Evolutionary conservation across 257 asterid genomes (phyloP).

Genomic region (Primulina huaijiensis): DNA sequence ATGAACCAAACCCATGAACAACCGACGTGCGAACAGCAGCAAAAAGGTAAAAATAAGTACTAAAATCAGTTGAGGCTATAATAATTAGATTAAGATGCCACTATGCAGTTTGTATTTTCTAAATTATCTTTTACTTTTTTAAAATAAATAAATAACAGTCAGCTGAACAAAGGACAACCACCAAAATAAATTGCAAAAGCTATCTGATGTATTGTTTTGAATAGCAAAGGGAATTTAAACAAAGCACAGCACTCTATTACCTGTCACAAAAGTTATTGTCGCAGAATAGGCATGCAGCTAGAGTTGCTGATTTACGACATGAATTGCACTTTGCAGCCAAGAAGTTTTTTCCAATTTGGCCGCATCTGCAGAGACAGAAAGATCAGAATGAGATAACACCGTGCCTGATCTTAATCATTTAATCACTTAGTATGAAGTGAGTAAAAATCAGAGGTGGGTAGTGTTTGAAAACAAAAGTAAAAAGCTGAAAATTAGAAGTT

Average conservation of each 20-base stretch:
- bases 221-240: neutral
- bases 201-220: neutral
- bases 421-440: neutral
- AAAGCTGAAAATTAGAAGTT: too few species aligned
- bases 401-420: slow-evolving; percentile 3
- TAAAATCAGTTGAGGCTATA: neutral
- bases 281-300: slow-evolving; percentile 73
- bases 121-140: neutral
- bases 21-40: neutral
- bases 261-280: slow-evolving; percentile 71
- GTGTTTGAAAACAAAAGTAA: too few species aligned
- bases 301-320: slow-evolving; percentile 54
- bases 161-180: neutral
- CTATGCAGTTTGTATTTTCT: neutral
- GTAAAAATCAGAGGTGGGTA: too few species aligned
- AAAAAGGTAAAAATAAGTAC: slow-evolving; percentile 2
- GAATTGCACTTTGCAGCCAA: slow-evolving; percentile 63
- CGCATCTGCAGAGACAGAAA: slow-evolving; percentile 51
- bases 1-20: neutral
- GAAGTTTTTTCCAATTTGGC: slow-evolving; percentile 50
- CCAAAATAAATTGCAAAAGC: neutral
- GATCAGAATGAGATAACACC: slow-evolving; percentile 2
- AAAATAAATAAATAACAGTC: neutral
- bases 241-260: slow-evolving; percentile 31
- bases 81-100: slow-evolving; percentile 7